phyloP scores from a whole-genome alignment of 2,329 filamentous ascomycete genomes.

The Pseudocercospora cruenta region DNA sequence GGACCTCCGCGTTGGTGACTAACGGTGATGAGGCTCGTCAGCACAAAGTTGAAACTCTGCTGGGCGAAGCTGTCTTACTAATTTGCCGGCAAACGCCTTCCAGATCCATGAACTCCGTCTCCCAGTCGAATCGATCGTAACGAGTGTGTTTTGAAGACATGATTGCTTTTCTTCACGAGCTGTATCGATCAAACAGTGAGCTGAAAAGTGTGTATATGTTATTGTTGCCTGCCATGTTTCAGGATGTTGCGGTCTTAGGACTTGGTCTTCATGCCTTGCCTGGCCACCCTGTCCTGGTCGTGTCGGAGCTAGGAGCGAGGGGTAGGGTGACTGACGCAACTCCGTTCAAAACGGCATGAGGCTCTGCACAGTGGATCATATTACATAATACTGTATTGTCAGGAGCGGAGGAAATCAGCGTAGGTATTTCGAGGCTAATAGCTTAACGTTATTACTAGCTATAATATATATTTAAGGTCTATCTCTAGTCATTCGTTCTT shows the following conservation, averaged over 20 bases:
- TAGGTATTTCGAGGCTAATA: too few relatives aligned
- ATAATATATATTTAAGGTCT: too few relatives aligned
- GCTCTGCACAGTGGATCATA: too few relatives aligned
- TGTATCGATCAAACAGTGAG: not conserved
- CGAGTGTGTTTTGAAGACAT: constrained; percentile 1
- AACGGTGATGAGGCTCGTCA: constrained; percentile 9
- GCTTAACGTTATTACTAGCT: too few relatives aligned
- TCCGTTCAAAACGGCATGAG: too few relatives aligned
- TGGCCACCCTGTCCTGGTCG: not conserved
- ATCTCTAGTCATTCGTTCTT: too few relatives aligned
- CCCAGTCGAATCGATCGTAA: constrained; percentile 14
- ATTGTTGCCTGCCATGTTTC: not conserved
- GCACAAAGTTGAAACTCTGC: constrained; percentile 1
- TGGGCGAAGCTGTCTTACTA: constrained; percentile 18
- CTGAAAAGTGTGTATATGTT: constrained; percentile 12
- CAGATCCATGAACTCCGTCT: constrained; percentile 18
- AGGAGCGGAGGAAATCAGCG: too few relatives aligned
- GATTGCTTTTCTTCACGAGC: constrained; percentile 10
- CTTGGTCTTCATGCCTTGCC: not conserved
- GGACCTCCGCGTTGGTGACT: constrained; percentile 31
- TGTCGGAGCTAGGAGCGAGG: too few relatives aligned
- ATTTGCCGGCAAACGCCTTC: constrained; percentile 18
- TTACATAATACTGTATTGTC: too few relatives aligned
- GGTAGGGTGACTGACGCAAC: too few relatives aligned
- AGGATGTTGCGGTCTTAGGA: not conserved